These are phyloP conservation scores for Schwanniomyces sp. DNA, from an alignment of 805 yeast species.

Conservation along the genomic window DNA sequence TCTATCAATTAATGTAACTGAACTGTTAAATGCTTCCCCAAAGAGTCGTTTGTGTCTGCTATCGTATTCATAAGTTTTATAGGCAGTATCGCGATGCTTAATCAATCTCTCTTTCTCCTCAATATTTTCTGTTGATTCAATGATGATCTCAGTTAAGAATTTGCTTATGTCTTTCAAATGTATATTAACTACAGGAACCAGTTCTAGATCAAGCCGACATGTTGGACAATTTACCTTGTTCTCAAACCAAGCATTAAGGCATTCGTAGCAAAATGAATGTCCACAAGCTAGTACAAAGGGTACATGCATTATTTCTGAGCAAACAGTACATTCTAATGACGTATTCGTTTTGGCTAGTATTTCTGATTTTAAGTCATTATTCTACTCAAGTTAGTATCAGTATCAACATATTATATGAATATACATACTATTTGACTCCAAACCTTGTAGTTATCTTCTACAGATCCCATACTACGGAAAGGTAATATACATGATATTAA, in stretches of 20 bases:
- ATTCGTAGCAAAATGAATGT: constrained; percentile 69
- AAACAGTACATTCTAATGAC: constrained; percentile 57
- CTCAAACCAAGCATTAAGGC: constrained; percentile 63
- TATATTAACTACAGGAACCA: constrained; percentile 54
- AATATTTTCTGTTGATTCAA: constrained; percentile 28
- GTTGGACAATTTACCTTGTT: constrained; percentile 65
- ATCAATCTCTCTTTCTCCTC: constrained; percentile 20
- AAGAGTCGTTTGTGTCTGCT: constrained; percentile 38
- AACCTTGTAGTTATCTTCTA: constrained; percentile 4
- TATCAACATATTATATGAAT: neutral
- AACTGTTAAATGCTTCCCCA: constrained; percentile 50
- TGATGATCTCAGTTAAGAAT: constrained; percentile 36
- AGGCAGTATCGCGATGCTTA: constrained; percentile 24
- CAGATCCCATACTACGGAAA: constrained; percentile 5
- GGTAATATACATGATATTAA: neutral
- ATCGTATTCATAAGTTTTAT: constrained; percentile 42
- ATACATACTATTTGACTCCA: constrained; percentile 5
- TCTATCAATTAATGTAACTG: constrained; percentile 54
- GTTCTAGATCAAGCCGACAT: constrained; percentile 52
- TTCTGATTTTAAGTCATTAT: constrained; percentile 15
- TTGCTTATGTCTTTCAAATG: constrained; percentile 48
- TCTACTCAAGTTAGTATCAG: constrained; percentile 12
- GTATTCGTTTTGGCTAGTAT: constrained; percentile 26
- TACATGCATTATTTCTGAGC: constrained; percentile 66
- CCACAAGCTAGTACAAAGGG: constrained; percentile 71